Base-by-base conservation (phyloP, 2,329 filamentous ascomycete species). In the Aspergillus pseudoviridinutans region DNA sequence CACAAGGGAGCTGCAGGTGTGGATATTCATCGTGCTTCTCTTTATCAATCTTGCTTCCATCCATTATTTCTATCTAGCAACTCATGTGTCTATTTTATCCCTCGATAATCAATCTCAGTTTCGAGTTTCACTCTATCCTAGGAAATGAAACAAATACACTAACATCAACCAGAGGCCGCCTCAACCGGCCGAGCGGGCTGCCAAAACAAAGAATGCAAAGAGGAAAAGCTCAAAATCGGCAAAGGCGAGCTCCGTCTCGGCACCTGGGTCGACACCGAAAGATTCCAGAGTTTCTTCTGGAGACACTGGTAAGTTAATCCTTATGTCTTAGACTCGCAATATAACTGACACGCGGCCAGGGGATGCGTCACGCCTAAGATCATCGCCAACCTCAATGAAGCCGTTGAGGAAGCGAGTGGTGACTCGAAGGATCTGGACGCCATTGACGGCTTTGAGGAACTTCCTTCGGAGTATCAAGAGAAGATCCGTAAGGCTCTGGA, bases 341-440 rank as follows among this genome's bases (percentile, higher is more conserved):
- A 35, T 9, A 4, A 35, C 42, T 50, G 27, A 53, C 24, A 58
- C 44, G 1, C 44, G n/a, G 29, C 3, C 24, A 52, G 92, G 92
- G 92, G 93, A 29, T 97, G 93, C 67, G 85, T 92, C 38, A 96
- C 91, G 17, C 92, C 92, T 24, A 80, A 82, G 55, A 85, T 91
- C 67, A 78, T 97, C 58, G 68, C 78, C 56, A 87, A 90, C 50
- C 83, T 87, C 58, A 80, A 86, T 5, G 72, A 78, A 7, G 80
- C 86, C 60, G 49, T 71, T 41, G 63, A 59, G 3, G 66, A 69
- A 5, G 78, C 76, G 5, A 76, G 75, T 10, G 74, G 76, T n/a
- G 79, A 76, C 29, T 74, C 74, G 1, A 82, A 78, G 55, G 82
- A 92, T 59, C 84, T 84, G 65, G 84, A 89, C 49, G 75, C 83